These are phyloP conservation scores for Euphorbia neoarborescens DNA, from an alignment of 441 rosid species.

Conservation along the genomic window DNA sequence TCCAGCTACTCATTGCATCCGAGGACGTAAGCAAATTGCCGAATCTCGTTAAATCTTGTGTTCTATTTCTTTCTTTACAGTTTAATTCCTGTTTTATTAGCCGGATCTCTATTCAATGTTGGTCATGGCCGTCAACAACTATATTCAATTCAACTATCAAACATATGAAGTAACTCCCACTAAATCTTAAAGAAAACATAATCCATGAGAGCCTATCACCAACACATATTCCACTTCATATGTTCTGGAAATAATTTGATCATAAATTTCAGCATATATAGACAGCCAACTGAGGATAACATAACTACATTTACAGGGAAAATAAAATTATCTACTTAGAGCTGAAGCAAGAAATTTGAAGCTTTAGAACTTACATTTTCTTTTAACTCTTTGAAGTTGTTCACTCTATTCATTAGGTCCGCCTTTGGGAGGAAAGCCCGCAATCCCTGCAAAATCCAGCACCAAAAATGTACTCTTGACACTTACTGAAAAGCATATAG, in stretches of 20 bases:
- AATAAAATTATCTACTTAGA: neutral
- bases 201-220: conserved; percentile 7
- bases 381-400: conserved; percentile 75
- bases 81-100: too few relatives aligned
- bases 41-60: too few relatives aligned
- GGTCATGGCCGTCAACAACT: neutral
- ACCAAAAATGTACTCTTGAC: conserved; percentile 2
- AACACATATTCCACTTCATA: conserved; percentile 10
- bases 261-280: neutral
- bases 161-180: neutral
- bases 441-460: conserved; percentile 53
- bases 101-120: neutral
- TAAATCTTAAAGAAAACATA: neutral
- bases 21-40: too few relatives aligned
- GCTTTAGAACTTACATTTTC: conserved; percentile 55
- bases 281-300: neutral
- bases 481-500: neutral
- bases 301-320: neutral
- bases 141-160: neutral
- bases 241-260: neutral
- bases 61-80: too few relatives aligned
- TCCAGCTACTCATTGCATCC: too few relatives aligned
- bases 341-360: conserved; percentile 7
- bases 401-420: conserved; percentile 62
- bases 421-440: conserved; percentile 84